Base-by-base conservation (phyloP, 1,139 yeast genomes). In the Candida albicans region DNA sequence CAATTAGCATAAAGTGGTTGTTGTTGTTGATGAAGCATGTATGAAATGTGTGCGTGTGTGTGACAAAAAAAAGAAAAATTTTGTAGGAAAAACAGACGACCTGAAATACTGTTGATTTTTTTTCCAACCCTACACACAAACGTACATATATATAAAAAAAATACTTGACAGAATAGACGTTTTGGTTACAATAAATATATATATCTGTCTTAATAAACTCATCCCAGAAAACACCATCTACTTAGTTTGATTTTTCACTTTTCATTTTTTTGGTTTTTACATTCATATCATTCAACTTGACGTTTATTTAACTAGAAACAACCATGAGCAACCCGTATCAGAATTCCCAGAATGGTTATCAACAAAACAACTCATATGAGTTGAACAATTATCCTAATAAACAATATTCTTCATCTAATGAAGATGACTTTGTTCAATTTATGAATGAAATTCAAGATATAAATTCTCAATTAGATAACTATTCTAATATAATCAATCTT, bases 371-470 rank as follows among this genome's bases (percentile, higher is more conserved):
- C 32, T 47, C 53, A n/a, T 51, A 51, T 41, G 54, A 71, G 56
- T 58, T 73, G 72, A 52, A 57, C 39, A 61, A 61, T 53, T 58
- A 62, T 52, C 59, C 62, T 50, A 62, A 64, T 55, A 54, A 43
- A 31, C 51, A 48, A 40, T 49, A 49, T 32, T 47, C 52, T 7
- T 53, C 52, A 13, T 55, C 61, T 27, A 66, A 64, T 42, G 74
- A 69, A 45, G 73, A 70, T 52, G 93, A 84, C 60, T 85, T 86
- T 66, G 87, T 84, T 46, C 75, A 76, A 44, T 91, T 86, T 65
- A 90, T 91, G 84, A 79, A 82, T 56, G 88, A 86, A 59, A 82
- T 93, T 52, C 93, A 87, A 61, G 84, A 80, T 56, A 82, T 93
- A 64, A 88, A 90, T 70, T 80, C 81, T 54, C 84, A 83, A 58